A percentile compares a stretch with the other conserved stretches of the same genome.
phyloP scores from a whole-genome alignment of 106 monocot species.

The Phalaenopsis equestris region DNA sequence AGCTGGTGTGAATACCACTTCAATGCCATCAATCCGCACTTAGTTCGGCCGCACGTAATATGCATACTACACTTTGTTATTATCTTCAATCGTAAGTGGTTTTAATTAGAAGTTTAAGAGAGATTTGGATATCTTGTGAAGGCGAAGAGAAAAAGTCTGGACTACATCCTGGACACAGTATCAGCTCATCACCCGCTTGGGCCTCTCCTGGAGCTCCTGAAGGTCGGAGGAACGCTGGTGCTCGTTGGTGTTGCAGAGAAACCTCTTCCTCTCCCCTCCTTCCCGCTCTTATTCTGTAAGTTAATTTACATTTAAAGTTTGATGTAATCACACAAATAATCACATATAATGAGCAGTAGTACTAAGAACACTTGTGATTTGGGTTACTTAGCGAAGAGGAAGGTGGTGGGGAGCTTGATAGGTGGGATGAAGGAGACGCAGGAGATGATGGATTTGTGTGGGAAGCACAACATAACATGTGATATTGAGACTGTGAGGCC shows the following conservation, averaged over 20 bases:
- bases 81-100: too few relatives aligned
- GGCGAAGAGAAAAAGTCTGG: slow-evolving; percentile 34
- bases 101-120: too few relatives aligned
- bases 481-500: slow-evolving; percentile 57
- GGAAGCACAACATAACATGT: slow-evolving; percentile 63
- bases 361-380: not conserved
- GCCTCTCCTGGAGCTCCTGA: slow-evolving; percentile 50
- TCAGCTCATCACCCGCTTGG: slow-evolving; percentile 54
- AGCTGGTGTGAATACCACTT: too few relatives aligned
- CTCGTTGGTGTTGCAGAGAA: slow-evolving; percentile 57
- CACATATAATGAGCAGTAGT: not conserved
- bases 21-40: too few relatives aligned
- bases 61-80: too few relatives aligned
- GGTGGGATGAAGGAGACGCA: slow-evolving; percentile 91
- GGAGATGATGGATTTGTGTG: slow-evolving; percentile 83
- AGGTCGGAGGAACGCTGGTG: slow-evolving; percentile 41
- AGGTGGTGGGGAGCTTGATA: slow-evolving; percentile 52
- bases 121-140: not conserved
- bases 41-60: too few relatives aligned
- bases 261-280: slow-evolving; percentile 56
- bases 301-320: not conserved
- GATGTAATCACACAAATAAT: not conserved
- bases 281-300: slow-evolving; percentile 65
- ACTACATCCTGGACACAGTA: slow-evolving; percentile 64
- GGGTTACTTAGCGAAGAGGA: slow-evolving; percentile 27